Evolutionary conservation across 2,329 filamentous ascomycete species (phyloP).

Genomic region (Helotiales sp.): DNA sequence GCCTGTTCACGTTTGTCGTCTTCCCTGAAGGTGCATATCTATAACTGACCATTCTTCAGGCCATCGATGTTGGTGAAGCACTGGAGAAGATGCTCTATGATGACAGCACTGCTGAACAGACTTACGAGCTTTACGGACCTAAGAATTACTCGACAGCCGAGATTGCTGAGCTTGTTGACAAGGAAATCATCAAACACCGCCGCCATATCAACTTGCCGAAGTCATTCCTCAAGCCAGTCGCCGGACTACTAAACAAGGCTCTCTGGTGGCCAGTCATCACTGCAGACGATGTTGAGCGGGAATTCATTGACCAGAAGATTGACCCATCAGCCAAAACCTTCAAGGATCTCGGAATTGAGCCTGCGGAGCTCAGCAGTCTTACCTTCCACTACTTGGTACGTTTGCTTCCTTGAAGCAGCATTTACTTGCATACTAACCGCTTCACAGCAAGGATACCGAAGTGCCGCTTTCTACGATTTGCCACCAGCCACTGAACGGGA

Average conservation of each 20-base stretch:
- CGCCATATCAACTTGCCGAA: conserved; percentile 92
- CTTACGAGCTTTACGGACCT: conserved; percentile 91
- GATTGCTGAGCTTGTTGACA: conserved; percentile 84
- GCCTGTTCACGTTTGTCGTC: conserved; percentile 76
- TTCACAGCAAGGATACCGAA: conserved; percentile 82
- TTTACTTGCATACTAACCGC: conserved; percentile 35
- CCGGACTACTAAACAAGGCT: conserved; percentile 72
- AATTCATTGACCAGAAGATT: conserved; percentile 91
- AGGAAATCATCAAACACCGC: conserved; percentile 87
- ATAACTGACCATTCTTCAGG: conserved; percentile 46
- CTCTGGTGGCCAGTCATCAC: conserved; percentile 89
- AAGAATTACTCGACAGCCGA: conserved; percentile 88
- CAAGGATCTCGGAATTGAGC: conserved; percentile 87
- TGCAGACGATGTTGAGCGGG: conserved; percentile 83
- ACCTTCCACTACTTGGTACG: conserved; percentile 93
- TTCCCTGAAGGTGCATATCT: not conserved
- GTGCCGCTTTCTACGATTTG: conserved; percentile 85
- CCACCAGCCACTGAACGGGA: conserved; percentile 94
- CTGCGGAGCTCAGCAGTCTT: conserved; percentile 79
- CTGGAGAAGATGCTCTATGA: conserved; percentile 90
- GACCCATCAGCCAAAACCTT: conserved; percentile 93
- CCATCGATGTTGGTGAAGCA: conserved; percentile 84
- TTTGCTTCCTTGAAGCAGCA: conserved; percentile 17
- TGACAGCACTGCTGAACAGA: conserved; percentile 86
- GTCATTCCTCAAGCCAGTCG: conserved; percentile 71